Evolutionary conservation across 768 basidiomycete genomes (phyloP).

Genomic region (Termitomyces sp.): DNA sequence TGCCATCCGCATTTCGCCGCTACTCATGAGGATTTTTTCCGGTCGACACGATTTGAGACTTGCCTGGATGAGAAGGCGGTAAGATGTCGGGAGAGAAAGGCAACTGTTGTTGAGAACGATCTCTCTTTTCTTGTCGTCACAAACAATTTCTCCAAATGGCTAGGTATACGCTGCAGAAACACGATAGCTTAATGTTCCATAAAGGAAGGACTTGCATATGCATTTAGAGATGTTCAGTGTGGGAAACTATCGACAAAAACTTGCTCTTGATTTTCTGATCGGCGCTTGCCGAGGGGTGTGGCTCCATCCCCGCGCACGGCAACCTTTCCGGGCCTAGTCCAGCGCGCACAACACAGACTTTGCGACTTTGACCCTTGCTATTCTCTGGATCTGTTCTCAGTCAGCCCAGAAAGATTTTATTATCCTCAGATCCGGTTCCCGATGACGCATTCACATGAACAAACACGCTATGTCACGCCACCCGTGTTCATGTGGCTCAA

Average conservation of each 20-base stretch:
- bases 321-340: not conserved
- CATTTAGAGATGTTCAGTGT: not conserved
- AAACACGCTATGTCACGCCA: not conserved
- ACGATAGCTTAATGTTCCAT: not conserved
- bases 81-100: slow-evolving; percentile 4
- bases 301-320: not conserved
- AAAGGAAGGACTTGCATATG: not conserved
- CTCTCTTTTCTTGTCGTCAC: not conserved
- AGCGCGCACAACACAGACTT: not conserved
- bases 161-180: not conserved
- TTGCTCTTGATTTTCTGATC: not conserved
- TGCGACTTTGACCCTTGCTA: not conserved
- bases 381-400: not conserved
- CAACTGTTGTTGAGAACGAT: not conserved
- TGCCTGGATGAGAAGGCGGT: not conserved
- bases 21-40: not conserved
- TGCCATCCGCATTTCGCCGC: not conserved
- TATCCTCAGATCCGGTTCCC: not conserved
- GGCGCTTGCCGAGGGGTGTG: not conserved
- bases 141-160: not conserved
- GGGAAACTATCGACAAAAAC: not conserved
- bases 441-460: not conserved
- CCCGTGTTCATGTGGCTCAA: not conserved
- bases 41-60: not conserved
- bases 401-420: not conserved